phyloP scores from a whole-genome alignment of 1,139 yeast genomes.

The Taphrina deformans region DNA sequence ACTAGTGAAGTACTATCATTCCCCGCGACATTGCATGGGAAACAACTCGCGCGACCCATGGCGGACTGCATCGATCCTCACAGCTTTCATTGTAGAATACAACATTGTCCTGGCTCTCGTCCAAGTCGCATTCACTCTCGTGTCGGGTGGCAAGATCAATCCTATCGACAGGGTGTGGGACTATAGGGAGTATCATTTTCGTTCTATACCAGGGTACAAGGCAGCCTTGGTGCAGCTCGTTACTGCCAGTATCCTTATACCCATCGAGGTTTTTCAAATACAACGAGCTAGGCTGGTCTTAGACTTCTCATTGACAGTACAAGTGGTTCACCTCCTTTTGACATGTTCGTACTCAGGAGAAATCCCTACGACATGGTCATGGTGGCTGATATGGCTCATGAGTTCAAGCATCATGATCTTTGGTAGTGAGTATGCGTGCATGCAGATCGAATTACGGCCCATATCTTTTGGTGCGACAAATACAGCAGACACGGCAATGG shows the following conservation, averaged over 20 bases:
- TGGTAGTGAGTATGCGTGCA: conserved; percentile 35
- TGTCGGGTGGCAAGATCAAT: conserved; percentile 5
- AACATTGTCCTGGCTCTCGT: conserved; percentile 17
- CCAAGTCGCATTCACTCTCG: background rate
- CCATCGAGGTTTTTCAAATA: conserved; percentile 14
- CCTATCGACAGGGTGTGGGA: conserved; percentile 30
- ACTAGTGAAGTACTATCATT: too few relatives aligned
- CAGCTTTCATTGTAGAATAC: conserved; percentile 14
- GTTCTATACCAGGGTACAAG: conserved; percentile 26
- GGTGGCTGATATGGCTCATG: conserved; percentile 33
- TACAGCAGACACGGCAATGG: background rate
- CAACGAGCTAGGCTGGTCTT: conserved; percentile 34
- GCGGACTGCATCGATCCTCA: conserved; percentile 16
- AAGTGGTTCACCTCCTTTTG: conserved; percentile 17
- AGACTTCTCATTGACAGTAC: conserved; percentile 34
- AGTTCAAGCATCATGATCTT: conserved; percentile 26
- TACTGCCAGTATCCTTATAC: conserved; percentile 9
- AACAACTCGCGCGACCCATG: conserved; percentile 24
- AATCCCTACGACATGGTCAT: conserved; percentile 21
- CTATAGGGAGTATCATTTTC: conserved; percentile 33
- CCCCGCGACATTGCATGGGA: conserved; percentile 9
- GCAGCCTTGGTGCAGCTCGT: conserved; percentile 12
- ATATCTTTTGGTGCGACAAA: conserved; percentile 22
- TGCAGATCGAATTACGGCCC: conserved; percentile 31
- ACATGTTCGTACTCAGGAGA: conserved; percentile 22